Conservation (phyloP, 2,329 filamentous ascomycete species). For the Penicillium sp. region DNA sequence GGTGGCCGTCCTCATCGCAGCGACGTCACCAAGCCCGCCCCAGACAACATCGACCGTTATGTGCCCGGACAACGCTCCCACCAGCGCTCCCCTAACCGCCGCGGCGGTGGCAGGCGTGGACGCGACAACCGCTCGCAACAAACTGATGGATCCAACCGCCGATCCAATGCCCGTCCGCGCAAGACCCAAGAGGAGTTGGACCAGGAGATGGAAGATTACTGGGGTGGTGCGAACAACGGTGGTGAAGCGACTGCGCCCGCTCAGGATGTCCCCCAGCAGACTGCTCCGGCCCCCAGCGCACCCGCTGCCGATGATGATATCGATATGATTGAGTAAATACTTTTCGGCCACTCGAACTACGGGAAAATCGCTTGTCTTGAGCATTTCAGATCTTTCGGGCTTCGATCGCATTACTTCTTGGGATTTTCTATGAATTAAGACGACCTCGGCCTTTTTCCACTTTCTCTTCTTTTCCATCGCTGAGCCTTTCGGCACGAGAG, state of each 20-base stretch:
- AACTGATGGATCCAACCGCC: constrained; percentile 24
- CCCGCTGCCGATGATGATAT: constrained; percentile 47
- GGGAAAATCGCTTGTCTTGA: background rate
- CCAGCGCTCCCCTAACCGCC: constrained; percentile 33
- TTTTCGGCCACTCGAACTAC: background rate
- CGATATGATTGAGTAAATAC: constrained; percentile 59
- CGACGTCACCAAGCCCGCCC: constrained; percentile 47
- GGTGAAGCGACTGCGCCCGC: constrained; percentile 30
- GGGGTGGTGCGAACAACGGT: constrained; percentile 44
- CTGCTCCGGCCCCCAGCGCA: constrained; percentile 22
- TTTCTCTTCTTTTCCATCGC: background rate
- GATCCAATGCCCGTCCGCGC: constrained; percentile 51
- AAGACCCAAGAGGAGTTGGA: constrained; percentile 90
- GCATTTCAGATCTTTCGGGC: background rate
- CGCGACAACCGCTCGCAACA: constrained; percentile 29
- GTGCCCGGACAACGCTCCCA: constrained; percentile 53
- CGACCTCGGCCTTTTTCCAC: background rate
- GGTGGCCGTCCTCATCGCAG: constrained; percentile 43
- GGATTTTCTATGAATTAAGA: background rate
- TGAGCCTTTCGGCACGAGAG: background rate
- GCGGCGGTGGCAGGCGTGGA: constrained; percentile 42
- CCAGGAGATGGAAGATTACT: constrained; percentile 96
- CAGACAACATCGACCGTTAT: constrained; percentile 69
- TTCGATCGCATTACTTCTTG: background rate
- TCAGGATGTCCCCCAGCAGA: constrained; percentile 19